Base-by-base conservation (phyloP, 2,329 filamentous ascomycete species). In the Cytospora schulzeri region DNA sequence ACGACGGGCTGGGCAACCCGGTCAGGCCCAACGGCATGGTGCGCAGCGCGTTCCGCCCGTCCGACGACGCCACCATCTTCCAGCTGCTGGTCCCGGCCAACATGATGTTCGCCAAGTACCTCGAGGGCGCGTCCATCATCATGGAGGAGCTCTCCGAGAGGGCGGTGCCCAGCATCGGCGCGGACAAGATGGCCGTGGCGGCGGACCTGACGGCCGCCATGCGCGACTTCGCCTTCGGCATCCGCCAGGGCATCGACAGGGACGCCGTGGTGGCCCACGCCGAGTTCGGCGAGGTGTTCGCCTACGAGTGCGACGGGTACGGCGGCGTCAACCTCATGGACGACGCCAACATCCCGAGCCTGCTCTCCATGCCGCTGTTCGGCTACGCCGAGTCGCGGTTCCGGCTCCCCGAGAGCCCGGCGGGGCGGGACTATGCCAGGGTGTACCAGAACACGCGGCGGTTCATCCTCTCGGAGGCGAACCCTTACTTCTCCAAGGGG, bases 21-120 rank as follows among this genome's bases (percentile, higher is more conserved):
- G 82, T 93, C 15, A 88, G 87, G 65, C 85, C 84, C 38, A 94
- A 92, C 2, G 91, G 91, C 0, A 84, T 96, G 63, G 85, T 95
- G 54, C 86, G 91, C 62, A 91, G 88, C 60, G 91, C 91, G 1
- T 95, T 95, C 78, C 84, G 92, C 0, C 92, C 92, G 0, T 92
- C 89, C 63, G 92, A 96, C 74, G 92, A 96, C 74, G 86, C 91
- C 9, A 91, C 90, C 1, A 92, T 91, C 59, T 87, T 92, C 68
- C 89, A 91, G 68, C 91, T 90, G 74, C 87, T 92, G 71, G 91
- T 93, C 69, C 91, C 91, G 0, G 86, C 88, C 38, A 95, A 95
- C 74, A 89, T 89, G 86, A 88, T 89, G 85, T 85, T 88, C 67
- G 80, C 85, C 41, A 77, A 81, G n/a, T 88, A 85, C 69, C 79